A percentile compares a stretch with the other conserved stretches of the same genome.
phyloP scores from a whole-genome alignment of 306 rosid genomes.

The Prunus fruticosa region DNA sequence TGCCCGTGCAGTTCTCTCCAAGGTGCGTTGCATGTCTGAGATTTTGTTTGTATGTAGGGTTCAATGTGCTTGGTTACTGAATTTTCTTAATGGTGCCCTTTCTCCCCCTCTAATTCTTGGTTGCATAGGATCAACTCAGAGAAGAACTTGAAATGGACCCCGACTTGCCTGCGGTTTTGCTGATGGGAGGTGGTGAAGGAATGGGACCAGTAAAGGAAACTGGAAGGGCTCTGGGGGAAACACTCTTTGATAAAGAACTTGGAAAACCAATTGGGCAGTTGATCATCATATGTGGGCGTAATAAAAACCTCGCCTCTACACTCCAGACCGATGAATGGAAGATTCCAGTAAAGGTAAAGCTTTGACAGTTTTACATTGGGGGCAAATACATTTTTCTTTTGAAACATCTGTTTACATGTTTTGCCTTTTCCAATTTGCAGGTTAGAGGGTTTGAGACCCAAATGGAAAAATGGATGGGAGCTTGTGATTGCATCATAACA shows the following conservation, averaged over 20 bases:
- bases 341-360: constrained; percentile 73
- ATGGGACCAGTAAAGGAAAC: constrained; percentile 99
- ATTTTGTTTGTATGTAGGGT: neutral
- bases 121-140: constrained; percentile 65
- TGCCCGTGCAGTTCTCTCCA: constrained; percentile 78
- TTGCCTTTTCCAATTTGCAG: constrained; percentile 37
- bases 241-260: constrained; percentile 58
- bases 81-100: neutral
- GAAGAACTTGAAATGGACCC: constrained; percentile 86
- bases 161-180: constrained; percentile 79
- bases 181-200: constrained; percentile 99
- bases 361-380: neutral
- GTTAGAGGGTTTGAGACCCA: constrained; percentile 84
- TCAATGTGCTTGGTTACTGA: constrained; percentile 13
- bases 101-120: constrained; percentile 3
- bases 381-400: neutral
- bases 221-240: constrained; percentile 79
- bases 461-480: constrained; percentile 99
- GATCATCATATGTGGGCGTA: constrained; percentile 82
- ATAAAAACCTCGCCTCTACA: constrained; percentile 51
- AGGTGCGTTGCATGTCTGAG: constrained; percentile 36
- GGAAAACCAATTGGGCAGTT: constrained; percentile 83
- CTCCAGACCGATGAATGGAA: constrained; percentile 76
- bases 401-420: constrained; percentile 6
- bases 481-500: constrained; percentile 96